Evolutionary conservation across 805 yeast genomes (phyloP).

Genomic region (Scheffersomyces amazonensis): DNA sequence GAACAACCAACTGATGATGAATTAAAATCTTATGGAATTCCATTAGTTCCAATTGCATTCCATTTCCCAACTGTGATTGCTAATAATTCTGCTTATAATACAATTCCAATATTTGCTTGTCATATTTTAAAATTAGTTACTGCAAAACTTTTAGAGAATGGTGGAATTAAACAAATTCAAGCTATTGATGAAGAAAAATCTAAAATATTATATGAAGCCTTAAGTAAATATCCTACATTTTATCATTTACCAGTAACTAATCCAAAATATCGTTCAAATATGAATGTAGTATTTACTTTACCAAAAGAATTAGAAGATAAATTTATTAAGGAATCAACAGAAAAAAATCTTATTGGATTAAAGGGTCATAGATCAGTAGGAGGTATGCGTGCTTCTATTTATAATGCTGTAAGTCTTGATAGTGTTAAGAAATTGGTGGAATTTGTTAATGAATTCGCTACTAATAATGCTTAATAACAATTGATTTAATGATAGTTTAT

Average conservation of each 20-base stretch:
- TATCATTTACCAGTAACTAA: slow-evolving; percentile 66
- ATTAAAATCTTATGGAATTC: slow-evolving; percentile 57
- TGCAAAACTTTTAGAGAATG: slow-evolving; percentile 55
- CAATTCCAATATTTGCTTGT: slow-evolving; percentile 90
- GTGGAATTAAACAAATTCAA: slow-evolving; percentile 71
- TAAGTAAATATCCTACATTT: slow-evolving; percentile 64
- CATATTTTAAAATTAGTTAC: slow-evolving; percentile 82
- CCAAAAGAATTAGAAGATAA: slow-evolving; percentile 60
- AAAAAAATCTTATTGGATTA: slow-evolving; percentile 63
- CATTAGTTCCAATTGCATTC: slow-evolving; percentile 84
- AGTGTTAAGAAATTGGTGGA: slow-evolving; percentile 57
- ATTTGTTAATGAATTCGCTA: slow-evolving; percentile 61
- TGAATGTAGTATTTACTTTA: slow-evolving; percentile 91
- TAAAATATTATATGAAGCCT: slow-evolving; percentile 53
- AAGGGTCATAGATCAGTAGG: slow-evolving; percentile 98
- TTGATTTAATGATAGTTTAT: too few relatives aligned
- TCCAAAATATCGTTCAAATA: slow-evolving; percentile 63
- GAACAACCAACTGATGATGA: slow-evolving; percentile 64
- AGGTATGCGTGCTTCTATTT: slow-evolving; percentile 90
- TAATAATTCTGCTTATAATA: slow-evolving; percentile 92
- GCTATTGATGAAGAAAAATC: slow-evolving; percentile 62
- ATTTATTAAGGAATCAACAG: slow-evolving; percentile 69
- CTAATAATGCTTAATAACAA: slow-evolving; percentile 18
- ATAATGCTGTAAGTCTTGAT: slow-evolving; percentile 75
- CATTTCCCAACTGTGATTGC: slow-evolving; percentile 83